Evolutionary conservation across 345 rosid genomes (phyloP), one percentile per base, ranked within the genome.

Genomic region (Bruguiera sexangula): DNA sequence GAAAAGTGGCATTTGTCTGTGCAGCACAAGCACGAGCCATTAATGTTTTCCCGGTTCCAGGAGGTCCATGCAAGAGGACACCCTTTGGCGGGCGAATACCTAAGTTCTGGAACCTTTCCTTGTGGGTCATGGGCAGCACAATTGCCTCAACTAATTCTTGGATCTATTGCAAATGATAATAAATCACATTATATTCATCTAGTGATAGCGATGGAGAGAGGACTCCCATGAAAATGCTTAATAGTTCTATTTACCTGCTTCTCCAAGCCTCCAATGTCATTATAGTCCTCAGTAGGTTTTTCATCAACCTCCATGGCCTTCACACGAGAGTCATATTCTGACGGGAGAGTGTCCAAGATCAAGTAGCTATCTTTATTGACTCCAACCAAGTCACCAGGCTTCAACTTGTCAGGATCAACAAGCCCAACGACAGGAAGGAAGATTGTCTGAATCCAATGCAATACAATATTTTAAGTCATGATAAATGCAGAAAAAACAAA

Each of bases 21-120:
- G 99, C 99, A 15, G 98, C 99, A 82, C 99, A 96, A 56, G 99
- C 99, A 75, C 99, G 96, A 1, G 98, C 99, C 99, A 96, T 96
- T 76, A 96, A 77, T 62, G 99, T 96, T 74, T 96, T 96, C 70
- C 99, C 99, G 43, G 99, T 96, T 60, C 99, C 99, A 53, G 99
- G 99, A 72, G 98, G 99, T 59, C 98, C 99, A 76, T 96, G 92
- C 65, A 92, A 78, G 62, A 96, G 98, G 59, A 96, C 94, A 48
- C 99, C 99, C 79, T 96, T 96, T 13, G 99, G 99, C 70, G 98
- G 99, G 24, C 99, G 98, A 62, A 96, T 74, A 26, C 99, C 99
- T 37, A 96, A 77, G 79, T 89, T 96, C 71, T 92, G 96, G 67
- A 96, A 92, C 27, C 96, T 82, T 69, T 96, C 99, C 62, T 92